Evolutionary conservation across 129 eudicot genomes (phyloP).

Genomic region (Logfia minima): DNA sequence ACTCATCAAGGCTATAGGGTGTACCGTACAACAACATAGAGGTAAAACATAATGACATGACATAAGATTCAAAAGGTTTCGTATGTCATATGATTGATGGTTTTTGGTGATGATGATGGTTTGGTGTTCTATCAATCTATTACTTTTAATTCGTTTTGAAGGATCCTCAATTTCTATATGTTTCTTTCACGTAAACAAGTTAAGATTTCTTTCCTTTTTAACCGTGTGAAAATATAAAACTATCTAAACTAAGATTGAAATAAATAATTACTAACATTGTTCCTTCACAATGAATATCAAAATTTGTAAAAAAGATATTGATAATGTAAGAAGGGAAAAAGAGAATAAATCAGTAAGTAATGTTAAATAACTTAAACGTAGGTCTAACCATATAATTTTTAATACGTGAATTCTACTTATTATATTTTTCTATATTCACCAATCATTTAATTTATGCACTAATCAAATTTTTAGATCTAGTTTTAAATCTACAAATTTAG

Average conservation of each 20-base stretch:
- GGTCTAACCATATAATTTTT: too few species aligned
- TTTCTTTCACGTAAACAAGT: not conserved
- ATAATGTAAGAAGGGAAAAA: too few species aligned
- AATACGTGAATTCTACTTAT: too few species aligned
- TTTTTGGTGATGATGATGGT: constrained; percentile 21
- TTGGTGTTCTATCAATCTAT: not conserved
- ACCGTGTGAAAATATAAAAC: not conserved
- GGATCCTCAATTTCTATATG: not conserved
- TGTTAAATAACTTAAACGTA: too few species aligned
- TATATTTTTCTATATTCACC: too few species aligned
- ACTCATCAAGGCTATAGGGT: not conserved
- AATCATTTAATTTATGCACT: too few species aligned
- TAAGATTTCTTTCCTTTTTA: not conserved
- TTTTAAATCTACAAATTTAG: too few species aligned
- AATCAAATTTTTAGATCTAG: too few species aligned
- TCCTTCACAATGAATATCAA: too few species aligned
- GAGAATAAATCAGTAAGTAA: too few species aligned
- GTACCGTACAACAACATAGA: not conserved
- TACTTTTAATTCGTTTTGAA: not conserved
- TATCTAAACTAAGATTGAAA: not conserved
- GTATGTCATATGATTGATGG: constrained; percentile 18
- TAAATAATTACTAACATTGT: not conserved
- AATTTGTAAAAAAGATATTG: too few species aligned
- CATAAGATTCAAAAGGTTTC: not conserved
- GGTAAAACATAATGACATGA: not conserved